Percentiles rank a stretch among this genome's conserved stretches.
Conservation (phyloP, 805 yeast genomes). For the Candida wancherniae region DNA sequence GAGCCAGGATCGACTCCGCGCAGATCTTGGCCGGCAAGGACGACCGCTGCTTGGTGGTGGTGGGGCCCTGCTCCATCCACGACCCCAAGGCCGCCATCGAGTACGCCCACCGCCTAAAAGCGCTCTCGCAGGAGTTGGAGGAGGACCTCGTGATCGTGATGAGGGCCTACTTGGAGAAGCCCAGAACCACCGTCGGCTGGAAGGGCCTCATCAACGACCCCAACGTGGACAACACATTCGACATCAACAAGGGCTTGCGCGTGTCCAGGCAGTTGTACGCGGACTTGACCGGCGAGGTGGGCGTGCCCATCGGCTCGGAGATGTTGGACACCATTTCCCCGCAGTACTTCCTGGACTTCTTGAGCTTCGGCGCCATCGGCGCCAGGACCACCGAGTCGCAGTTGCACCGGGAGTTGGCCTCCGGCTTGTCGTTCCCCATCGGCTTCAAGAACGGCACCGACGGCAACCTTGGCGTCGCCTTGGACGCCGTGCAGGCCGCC, state of each 20-base stretch:
- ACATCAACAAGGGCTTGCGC: conserved; percentile 90
- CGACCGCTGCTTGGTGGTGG: conserved; percentile 82
- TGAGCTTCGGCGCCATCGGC: conserved; percentile 97
- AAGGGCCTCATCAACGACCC: conserved; percentile 97
- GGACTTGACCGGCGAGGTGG: conserved; percentile 68
- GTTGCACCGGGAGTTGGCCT: conserved; percentile 93
- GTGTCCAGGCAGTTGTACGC: conserved; percentile 84
- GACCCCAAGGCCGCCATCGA: conserved; percentile 91
- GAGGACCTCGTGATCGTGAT: conserved; percentile 81
- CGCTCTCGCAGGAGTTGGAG: conserved; percentile 55
- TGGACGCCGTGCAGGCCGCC: conserved; percentile 92
- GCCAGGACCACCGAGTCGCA: conserved; percentile 99
- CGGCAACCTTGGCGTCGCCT: conserved; percentile 89
- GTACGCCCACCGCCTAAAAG: conserved; percentile 65
- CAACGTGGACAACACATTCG: conserved; percentile 86
- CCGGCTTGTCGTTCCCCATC: conserved; percentile 95
- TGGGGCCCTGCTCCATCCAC: conserved; percentile 97
- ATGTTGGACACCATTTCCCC: conserved; percentile 98
- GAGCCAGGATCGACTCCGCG: conserved; percentile 73
- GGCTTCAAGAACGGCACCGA: conserved; percentile 99
- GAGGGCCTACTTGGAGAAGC: conserved; percentile 98
- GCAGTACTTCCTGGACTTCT: conserved; percentile 86
- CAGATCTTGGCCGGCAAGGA: conserved; percentile 74
- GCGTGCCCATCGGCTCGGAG: conserved; percentile 85
- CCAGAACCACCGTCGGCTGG: conserved; percentile 99